Percentiles rank a stretch among this genome's conserved stretches.
Conservation (phyloP, 176 grass and related monocot genomes). For the Poa annua region DNA sequence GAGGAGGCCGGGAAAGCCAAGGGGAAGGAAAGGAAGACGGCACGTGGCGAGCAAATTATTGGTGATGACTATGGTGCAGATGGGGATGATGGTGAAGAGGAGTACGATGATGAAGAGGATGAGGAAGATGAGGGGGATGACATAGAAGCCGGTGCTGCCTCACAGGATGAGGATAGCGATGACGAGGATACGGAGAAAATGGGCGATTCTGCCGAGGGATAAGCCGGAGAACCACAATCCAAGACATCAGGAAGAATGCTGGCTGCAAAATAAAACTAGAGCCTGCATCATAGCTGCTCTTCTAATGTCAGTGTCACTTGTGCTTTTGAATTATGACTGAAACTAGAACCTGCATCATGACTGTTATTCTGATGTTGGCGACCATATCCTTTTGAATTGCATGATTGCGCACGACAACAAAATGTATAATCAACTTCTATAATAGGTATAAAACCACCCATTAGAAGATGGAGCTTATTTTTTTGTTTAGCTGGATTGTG, state of each 20-base stretch:
- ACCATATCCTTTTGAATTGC: not conserved
- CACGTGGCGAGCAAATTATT: not conserved
- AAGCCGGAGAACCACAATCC: slow-evolving; percentile 2
- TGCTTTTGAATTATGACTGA: slow-evolving; percentile 14
- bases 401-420: not conserved
- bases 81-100: slow-evolving; percentile 41
- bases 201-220: slow-evolving; percentile 13
- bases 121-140: slow-evolving; percentile 51
- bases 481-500: not conserved
- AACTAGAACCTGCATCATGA: not conserved
- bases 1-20: slow-evolving; percentile 52
- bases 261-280: not conserved
- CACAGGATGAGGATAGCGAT: slow-evolving; percentile 57
- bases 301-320: not conserved
- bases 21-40: slow-evolving; percentile 42
- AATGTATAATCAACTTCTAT: slow-evolving; percentile 30
- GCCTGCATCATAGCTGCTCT: not conserved
- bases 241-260: slow-evolving; percentile 26
- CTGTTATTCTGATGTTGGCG: not conserved
- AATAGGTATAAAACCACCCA: slow-evolving; percentile 35
- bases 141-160: slow-evolving; percentile 42
- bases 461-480: slow-evolving; percentile 33
- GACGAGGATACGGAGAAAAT: slow-evolving; percentile 47
- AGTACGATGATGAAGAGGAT: slow-evolving; percentile 46
- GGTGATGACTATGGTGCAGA: slow-evolving; percentile 38